Conservation (phyloP, 805 yeast genomes). For the Candida glaebosa region DNA sequence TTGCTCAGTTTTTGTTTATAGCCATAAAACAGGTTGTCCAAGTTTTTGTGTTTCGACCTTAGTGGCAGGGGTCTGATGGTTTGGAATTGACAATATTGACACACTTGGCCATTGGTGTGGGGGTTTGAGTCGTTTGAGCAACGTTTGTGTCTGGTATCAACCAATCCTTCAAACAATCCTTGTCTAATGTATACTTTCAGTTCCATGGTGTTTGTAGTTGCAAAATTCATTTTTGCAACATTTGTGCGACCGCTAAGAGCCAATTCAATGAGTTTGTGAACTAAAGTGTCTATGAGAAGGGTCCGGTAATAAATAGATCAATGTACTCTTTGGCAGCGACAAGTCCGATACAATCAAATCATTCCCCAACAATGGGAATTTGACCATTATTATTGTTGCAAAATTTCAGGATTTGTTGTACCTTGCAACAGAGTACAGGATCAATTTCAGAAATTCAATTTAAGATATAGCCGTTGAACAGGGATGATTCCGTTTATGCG, state of each 20-base stretch:
- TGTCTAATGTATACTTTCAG: not conserved
- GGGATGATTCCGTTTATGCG: not conserved
- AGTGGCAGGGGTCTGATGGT: slow-evolving; percentile 12
- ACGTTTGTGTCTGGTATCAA: slow-evolving; percentile 16
- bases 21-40: not conserved
- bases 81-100: slow-evolving; percentile 10
- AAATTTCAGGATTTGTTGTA: not conserved
- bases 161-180: slow-evolving; percentile 20
- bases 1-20: too few species aligned
- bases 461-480: not conserved
- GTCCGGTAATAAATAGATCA: too few species aligned
- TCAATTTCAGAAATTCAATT: not conserved
- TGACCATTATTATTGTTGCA: too few species aligned
- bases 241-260: not conserved
- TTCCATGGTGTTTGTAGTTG: not conserved
- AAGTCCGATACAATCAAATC: too few species aligned
- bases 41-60: slow-evolving; percentile 1
- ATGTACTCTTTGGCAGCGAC: too few species aligned
- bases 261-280: too few species aligned
- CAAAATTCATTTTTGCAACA: not conserved
- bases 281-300: too few species aligned
- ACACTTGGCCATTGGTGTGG: slow-evolving; percentile 5
- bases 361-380: too few species aligned
- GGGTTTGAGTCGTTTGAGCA: slow-evolving; percentile 16
- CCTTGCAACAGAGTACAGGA: not conserved